Base-by-base conservation (phyloP, 2,329 filamentous ascomycete species). In the Fusarium stilboides region DNA sequence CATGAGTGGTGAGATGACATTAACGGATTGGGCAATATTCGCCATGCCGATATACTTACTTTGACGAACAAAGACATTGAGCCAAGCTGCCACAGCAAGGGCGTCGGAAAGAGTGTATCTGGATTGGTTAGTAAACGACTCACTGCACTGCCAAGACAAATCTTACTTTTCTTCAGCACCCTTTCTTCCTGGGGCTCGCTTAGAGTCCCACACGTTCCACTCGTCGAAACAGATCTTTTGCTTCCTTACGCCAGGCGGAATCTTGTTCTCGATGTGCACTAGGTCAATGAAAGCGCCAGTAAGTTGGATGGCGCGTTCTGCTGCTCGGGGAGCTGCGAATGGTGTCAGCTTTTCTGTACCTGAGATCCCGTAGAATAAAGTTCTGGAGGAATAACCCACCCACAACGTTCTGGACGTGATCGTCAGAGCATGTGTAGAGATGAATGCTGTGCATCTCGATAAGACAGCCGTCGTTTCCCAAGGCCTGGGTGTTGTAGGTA, bases 381-480 rank as follows among this genome's bases (percentile, higher is more conserved):
- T 13, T 3, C 1, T 31, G 9, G 28, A 5, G 28, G 28, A 13
- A 4, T 12, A 13, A 45, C 59, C 17, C 55, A 74, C 72, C 76
- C 3, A 87, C 86, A 1, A 85, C 88, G 81, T 80, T 86, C 75
- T 80, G 28, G 13, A 31, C 76, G 40, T 84, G 71, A 74, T 86
- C 83, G 57, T 80, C 72, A 19, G 83, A 78, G 7, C 86, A 85
- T n/a, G 89, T 94, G 83, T 94, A 94, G 68, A 93, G 83, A 77
- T 94, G 92, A 75, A 94, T 94, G 75, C 88, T 91, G 82, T 94
- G 92, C 91, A 94, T 93, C 77, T 93, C 91, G 74, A 93, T 90
- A 64, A 91, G 81, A 60, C 73, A 4, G 77, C 75, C 9, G 71
- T 75, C 4, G 70, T 74, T 75, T 2, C 78, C 79, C 2, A 80